Base-by-base conservation (phyloP, 176 grass and related monocot species). In the Musa beccarii region DNA sequence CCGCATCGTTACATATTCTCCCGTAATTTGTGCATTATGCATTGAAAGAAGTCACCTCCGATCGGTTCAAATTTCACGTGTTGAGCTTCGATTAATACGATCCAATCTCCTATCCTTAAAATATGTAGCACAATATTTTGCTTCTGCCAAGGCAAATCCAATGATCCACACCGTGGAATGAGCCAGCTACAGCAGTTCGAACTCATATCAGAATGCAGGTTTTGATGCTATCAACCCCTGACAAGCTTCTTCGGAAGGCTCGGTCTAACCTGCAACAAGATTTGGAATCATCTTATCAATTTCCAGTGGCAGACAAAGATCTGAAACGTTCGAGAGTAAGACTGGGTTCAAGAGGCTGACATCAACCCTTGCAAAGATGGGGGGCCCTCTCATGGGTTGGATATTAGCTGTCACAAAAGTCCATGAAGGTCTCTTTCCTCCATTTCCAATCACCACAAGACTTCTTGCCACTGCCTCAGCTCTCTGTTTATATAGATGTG, bases 401-500 rank as follows among this genome's bases (percentile, higher is more conserved):
- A 64, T 52, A 51, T 76, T 76, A 76, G 74, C 74, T 76, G 74
- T 76, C 74, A 63, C 34, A 59, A 49, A 61, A 62, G 61, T 34
- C 20, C 23, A 34, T 50, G 16, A 62, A n/a, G 1, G 26, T 11
- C 20, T 57, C 25, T 75, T 17, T 51, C 21, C 55, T n/a, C 6
- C 16, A n/a, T 23, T 22, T 64, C 50, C 24, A 21, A 63, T 51
- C 15, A 20, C 4, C 14, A 55, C 24, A 16, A 54, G 51, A 2
- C 19, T 26, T 53, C 17, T 73, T 55, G 21, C 19, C 17, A 13
- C 12, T 71, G 21, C 34, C 7, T 24, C 54, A 19, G 11, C 19
- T 54, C 21, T 55, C 1, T 23, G 28, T 11, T 72, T 67, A 24
- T 67, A 26, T 26, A 67, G 64, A 61, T 61, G 57, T 17, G 57